These are phyloP conservation scores for Grosmannia serpens DNA, from an alignment of 2,329 filamentous ascomycete genomes.

Conservation along the genomic window DNA sequence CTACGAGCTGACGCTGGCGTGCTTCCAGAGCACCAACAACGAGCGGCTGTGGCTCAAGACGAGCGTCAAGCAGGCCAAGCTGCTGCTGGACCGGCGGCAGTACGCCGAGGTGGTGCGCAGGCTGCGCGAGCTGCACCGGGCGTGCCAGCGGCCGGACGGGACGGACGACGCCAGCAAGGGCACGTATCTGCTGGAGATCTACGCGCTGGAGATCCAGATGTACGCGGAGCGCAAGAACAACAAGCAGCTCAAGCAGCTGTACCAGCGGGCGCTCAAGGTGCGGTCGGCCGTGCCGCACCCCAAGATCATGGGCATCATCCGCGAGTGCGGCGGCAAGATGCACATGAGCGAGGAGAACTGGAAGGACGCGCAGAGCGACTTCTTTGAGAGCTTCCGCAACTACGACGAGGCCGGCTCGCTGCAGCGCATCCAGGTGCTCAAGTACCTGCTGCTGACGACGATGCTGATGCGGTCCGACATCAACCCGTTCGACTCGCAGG, in stretches of 20 bases:
- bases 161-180: constrained; percentile 88
- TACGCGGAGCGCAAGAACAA: constrained; percentile 94
- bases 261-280: constrained; percentile 82
- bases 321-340: constrained; percentile 98
- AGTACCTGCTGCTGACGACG: constrained; percentile 89
- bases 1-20: constrained; percentile 84
- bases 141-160: constrained; percentile 80
- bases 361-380: constrained; percentile 93
- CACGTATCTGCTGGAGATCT: constrained; percentile 90
- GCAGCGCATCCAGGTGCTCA: constrained; percentile 92
- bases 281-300: constrained; percentile 96
- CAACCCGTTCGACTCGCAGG: constrained; percentile 97
- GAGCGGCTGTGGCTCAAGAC: constrained; percentile 96
- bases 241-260: constrained; percentile 87
- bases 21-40: constrained; percentile 95
- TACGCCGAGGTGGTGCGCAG: constrained; percentile 72
- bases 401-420: constrained; percentile 96
- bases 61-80: constrained; percentile 87
- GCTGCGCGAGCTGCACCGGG: constrained; percentile 75
- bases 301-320: constrained; percentile 98
- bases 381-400: constrained; percentile 97
- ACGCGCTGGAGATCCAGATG: constrained; percentile 97
- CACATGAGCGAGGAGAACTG: constrained; percentile 99
- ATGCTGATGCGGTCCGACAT: constrained; percentile 99
- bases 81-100: constrained; percentile 85